These are phyloP conservation scores for Podospora pseudocomata DNA, from an alignment of 495 filamentous ascomycete genomes.

Conservation along the genomic window DNA sequence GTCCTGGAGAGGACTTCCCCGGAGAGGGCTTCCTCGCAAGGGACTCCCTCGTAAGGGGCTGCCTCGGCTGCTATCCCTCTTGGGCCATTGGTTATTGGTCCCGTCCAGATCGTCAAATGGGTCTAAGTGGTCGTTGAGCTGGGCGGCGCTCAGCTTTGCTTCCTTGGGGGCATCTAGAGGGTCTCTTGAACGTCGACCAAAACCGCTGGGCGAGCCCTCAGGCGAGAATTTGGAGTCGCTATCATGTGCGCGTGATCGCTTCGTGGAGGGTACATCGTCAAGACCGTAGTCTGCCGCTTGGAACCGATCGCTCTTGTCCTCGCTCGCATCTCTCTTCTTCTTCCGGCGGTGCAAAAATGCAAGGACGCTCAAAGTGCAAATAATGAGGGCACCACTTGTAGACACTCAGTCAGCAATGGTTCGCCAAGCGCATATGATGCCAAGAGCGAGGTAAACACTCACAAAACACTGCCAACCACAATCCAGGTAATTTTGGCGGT, in stretches of 20 bases:
- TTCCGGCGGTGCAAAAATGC: conserved; percentile 26
- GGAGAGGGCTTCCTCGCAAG: not conserved
- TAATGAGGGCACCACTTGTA: conserved; percentile 25
- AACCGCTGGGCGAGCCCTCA: conserved; percentile 8
- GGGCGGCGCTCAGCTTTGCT: conserved; percentile 13
- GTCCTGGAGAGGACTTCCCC: not conserved
- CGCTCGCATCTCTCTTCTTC: conserved; percentile 24
- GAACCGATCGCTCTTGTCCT: conserved; percentile 28
- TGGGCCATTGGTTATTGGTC: conserved; percentile 13
- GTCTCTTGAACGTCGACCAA: conserved; percentile 16
- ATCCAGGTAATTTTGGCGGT: conserved; percentile 23
- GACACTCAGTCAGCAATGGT: not conserved
- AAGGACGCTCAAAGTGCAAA: conserved; percentile 18
- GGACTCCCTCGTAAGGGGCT: not conserved
- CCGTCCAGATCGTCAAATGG: conserved; percentile 21
- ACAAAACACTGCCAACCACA: conserved; percentile 28
- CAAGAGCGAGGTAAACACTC: conserved; percentile 9
- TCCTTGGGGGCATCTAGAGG: conserved; percentile 15
- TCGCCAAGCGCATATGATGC: not conserved
- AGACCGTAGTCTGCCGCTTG: conserved; percentile 30
- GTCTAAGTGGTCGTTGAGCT: conserved; percentile 15
- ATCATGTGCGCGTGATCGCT: conserved; percentile 5
- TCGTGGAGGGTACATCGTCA: conserved; percentile 16
- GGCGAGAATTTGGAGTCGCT: conserved; percentile 9
- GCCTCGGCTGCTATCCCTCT: conserved; percentile 12